Evolutionary conservation across 805 yeast genomes (phyloP), one percentile per base, ranked within the genome.

Genomic region (Saturnispora hagleri): DNA sequence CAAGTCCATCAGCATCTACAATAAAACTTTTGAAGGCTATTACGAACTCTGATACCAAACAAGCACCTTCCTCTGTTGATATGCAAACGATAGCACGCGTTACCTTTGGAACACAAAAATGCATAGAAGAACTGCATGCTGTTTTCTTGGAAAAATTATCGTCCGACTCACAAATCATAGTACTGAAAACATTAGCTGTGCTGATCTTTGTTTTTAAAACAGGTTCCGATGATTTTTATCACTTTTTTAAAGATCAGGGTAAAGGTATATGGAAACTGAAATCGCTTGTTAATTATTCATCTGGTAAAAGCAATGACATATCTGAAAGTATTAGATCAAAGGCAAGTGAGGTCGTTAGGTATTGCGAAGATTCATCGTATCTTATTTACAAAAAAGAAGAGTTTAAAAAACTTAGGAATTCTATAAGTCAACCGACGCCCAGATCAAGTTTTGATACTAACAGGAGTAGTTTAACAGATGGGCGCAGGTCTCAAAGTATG

Each of bases 251-350:
- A 24, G 9, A 24, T n/a, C 9, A 41, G 15, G n/a, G 31, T 15
- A 48, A 36, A 4, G 52, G 48, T 8, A 28, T 43, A 4, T 50
- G 52, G 52, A 50, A 27, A 35, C 24, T 50, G 45, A 50, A 50
- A 24, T 50, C 52, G 8, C 17, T 50, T 6, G 26, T 50, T n/a
- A 38, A 50, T 36, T 50, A 36, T 22, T 26, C 12, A 4, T 15
- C 31, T 18, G 17, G 31, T 28, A 22, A n/a, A 9, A 35, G 40
- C 20, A 28, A 18, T 27, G 48, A 44, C 10, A 26, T 18, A 5
- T 9, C 38, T 18, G 48, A 43, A 22, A 43, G 22, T 31, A 44
- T 50, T 15, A 18, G 52, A 38, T 7, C n/a, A 9, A 50, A 50
- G 17, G 47, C 52, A 18, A 17, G 18, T 18, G 52, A 50, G 27